Evolutionary conservation across 2,329 filamentous ascomycete species (phyloP).

Genomic region (Apiospora rasikravindrae): DNA sequence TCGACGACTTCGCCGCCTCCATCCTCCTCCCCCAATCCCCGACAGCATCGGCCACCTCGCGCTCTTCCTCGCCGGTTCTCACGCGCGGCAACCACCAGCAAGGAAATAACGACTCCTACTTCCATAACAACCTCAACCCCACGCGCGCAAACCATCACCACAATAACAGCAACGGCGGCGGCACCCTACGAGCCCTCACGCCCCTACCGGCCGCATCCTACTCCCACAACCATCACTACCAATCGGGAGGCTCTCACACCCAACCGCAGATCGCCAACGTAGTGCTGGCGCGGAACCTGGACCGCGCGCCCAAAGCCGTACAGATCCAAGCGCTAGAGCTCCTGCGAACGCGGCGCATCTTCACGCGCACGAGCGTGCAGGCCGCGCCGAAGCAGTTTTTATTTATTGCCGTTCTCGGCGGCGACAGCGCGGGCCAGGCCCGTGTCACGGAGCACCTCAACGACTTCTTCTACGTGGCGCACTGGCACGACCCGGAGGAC

Average conservation of each 20-base stretch:
- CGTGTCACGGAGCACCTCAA: constrained; percentile 67
- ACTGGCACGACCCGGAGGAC: constrained; percentile 77
- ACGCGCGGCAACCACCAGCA: constrained; percentile 22
- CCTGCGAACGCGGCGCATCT: constrained; percentile 78
- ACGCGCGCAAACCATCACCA: constrained; percentile 19
- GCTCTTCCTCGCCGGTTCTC: constrained; percentile 32
- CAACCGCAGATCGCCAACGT: constrained; percentile 72
- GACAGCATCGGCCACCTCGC: constrained; percentile 34
- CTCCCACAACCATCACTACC: constrained; percentile 17
- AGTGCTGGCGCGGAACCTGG: constrained; percentile 80
- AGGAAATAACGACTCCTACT: constrained; percentile 26
- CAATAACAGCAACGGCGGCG: constrained; percentile 21
- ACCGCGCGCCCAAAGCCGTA: constrained; percentile 73
- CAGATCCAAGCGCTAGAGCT: constrained; percentile 84
- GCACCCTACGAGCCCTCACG: neutral
- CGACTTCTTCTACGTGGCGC: constrained; percentile 86
- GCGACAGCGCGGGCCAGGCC: constrained; percentile 50
- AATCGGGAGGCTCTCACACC: neutral
- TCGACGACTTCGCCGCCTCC: constrained; percentile 79
- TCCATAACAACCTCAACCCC: constrained; percentile 8
- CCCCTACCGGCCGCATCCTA: neutral
- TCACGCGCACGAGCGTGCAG: constrained; percentile 76
- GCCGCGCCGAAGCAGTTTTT: constrained; percentile 79
- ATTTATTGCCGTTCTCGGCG: constrained; percentile 74
- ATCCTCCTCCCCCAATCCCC: constrained; percentile 51